Percentiles rank a stretch among this genome's conserved stretches.
Evolutionary conservation across 805 yeast genomes (phyloP).

Genomic region (Suhomyces faveliae): DNA sequence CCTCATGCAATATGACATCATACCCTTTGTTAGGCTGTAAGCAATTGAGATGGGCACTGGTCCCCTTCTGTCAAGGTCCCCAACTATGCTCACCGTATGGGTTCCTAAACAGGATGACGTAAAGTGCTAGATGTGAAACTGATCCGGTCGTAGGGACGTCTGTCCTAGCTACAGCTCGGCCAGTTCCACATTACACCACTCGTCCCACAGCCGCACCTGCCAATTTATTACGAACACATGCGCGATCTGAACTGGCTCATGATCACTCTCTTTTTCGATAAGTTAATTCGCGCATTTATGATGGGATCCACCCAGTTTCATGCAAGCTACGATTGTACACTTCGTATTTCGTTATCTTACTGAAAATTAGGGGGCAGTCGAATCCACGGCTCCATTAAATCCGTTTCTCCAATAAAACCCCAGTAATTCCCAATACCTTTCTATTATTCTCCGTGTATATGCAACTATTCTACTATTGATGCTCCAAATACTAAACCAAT

Average conservation of each 20-base stretch:
- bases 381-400: no score
- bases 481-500: not conserved
- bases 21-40: not conserved
- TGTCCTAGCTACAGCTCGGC: not conserved
- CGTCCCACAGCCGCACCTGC: not conserved
- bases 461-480: no score
- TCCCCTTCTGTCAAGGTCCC: not conserved
- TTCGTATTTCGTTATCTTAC: not conserved
- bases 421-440: no score
- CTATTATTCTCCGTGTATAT: no score
- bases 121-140: not conserved
- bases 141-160: no score
- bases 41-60: slow-evolving; percentile 1
- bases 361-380: no score
- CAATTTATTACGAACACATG: not conserved
- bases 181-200: not conserved
- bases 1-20: not conserved
- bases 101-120: not conserved
- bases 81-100: not conserved
- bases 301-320: not conserved
- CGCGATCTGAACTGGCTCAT: not conserved
- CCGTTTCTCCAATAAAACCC: no score
- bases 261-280: not conserved
- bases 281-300: not conserved
- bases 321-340: not conserved